A percentile compares a stretch with the other conserved stretches of the same genome.
Conservation (phyloP, 176 grass and related monocot genomes). For the Avena atlantica region DNA sequence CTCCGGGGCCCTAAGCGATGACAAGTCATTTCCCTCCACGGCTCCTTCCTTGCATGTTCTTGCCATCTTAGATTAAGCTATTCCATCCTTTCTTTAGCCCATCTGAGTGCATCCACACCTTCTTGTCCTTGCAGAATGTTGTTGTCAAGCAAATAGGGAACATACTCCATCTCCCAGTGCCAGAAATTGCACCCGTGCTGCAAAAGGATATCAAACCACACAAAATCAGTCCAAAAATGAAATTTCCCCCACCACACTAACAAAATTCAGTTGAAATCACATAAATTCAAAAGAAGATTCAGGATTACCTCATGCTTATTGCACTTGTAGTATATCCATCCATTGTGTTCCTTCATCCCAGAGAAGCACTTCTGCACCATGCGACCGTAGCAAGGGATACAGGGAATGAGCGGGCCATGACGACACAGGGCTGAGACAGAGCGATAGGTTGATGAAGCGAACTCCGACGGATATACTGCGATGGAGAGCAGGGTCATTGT, state of each 20-base stretch:
- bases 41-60: too few relatives aligned
- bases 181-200: neutral
- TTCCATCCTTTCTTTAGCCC: neutral
- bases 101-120: neutral
- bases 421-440: too few relatives aligned
- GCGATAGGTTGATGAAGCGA: too few relatives aligned
- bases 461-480: too few relatives aligned
- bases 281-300: too few relatives aligned
- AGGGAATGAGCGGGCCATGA: too few relatives aligned
- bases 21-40: too few relatives aligned
- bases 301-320: neutral
- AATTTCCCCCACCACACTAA: too few relatives aligned
- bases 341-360: neutral
- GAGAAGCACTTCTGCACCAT: neutral
- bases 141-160: neutral
- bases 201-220: neutral
- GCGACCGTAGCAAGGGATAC: neutral
- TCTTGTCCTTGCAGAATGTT: neutral
- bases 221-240: neutral
- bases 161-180: neutral
- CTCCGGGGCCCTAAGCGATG: too few relatives aligned
- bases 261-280: neutral
- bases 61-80: neutral
- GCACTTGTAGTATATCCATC: neutral
- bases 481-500: too few relatives aligned